Base-by-base conservation (phyloP, 108 stramenopile genomes). In the Nannochloropsis salina region DNA sequence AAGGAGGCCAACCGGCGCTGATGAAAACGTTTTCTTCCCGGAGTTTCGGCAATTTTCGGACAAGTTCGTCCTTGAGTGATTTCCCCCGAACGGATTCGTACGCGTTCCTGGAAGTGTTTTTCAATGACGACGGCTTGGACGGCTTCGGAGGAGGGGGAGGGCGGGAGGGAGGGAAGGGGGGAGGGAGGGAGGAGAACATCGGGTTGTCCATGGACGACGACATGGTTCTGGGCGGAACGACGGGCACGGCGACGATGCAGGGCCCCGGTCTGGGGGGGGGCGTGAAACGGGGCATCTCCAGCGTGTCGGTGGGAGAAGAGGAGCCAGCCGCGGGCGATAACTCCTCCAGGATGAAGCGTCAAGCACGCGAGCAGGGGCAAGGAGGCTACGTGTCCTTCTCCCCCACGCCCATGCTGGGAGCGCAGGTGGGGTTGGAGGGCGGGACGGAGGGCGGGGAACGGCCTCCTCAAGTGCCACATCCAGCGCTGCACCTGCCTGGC, bases 81-180 rank as follows among this genome's bases (percentile, higher is more conserved):
- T 74, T 74, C 0, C 61, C 61, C 15, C 91, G 92, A 12, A 89
- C 84, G 44, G 95, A 96, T 86, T 95, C 94, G 8, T 96, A 93
- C 86, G 95, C 95, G n/a, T 96, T 96, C 88, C 91, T 96, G 85
- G 95, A 96, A 88, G 93, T 96, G 9, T 95, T 96, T 90, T 96
- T 96, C 86, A 95, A 95, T 44, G 93, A 95, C 9, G 12, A 61
- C n/a, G 22, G 82, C 21, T 88, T 88, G 82, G 90, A 90, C 31
- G 41, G 81, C 42, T 89, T 86, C 41, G 47, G 82, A 45, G 83
- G 84, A 15, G 44, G 83, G 22, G 41, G 80, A 10, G 47, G 47
- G 47, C 10, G 47, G 10, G 47, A 51, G 44, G 94, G 42, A 94
- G 93, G 88, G 83, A 93, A 89, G 93, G 93, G 44, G 94, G 20